These are phyloP conservation scores for Sechiopsis laciniata DNA, from an alignment of 306 rosid species.

Conservation along the genomic window DNA sequence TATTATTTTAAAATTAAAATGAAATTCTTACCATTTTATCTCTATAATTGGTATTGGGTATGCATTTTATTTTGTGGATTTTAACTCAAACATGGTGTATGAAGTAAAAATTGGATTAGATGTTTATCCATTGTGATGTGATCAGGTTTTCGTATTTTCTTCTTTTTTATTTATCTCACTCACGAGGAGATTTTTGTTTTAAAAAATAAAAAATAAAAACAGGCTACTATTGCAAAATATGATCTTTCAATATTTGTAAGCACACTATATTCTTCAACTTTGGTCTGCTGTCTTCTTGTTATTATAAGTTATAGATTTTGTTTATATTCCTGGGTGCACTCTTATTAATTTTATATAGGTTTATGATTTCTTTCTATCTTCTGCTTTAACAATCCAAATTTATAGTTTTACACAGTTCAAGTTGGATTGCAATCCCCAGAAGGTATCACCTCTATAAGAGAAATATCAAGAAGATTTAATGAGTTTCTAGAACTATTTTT, in stretches of 20 bases:
- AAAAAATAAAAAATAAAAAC: background rate
- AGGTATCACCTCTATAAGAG: slow-evolving; percentile 60
- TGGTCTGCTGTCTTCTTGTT: too few relatives aligned
- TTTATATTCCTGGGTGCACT: too few relatives aligned
- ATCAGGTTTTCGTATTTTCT: background rate
- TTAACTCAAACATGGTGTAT: background rate
- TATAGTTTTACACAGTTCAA: slow-evolving; percentile 82
- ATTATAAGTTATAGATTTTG: too few relatives aligned
- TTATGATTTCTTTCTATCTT: background rate
- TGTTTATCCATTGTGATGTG: background rate
- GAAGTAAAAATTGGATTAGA: background rate
- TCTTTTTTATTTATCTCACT: background rate
- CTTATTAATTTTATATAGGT: too few relatives aligned
- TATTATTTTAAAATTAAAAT: background rate
- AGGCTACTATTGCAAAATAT: too few relatives aligned
- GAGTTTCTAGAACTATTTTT: slow-evolving; percentile 61
- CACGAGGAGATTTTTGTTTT: background rate
- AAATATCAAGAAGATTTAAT: slow-evolving; percentile 64
- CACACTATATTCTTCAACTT: too few relatives aligned
- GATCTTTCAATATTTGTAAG: too few relatives aligned
- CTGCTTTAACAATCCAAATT: slow-evolving; percentile 26
- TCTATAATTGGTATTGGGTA: background rate
- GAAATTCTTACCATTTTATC: background rate
- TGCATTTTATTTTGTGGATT: background rate
- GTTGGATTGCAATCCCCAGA: slow-evolving; percentile 78